Percentiles rank a stretch among this genome's conserved stretches.
These are phyloP conservation scores for Kandelia obovata DNA, from an alignment of 345 rosid genomes.

Conservation along the genomic window DNA sequence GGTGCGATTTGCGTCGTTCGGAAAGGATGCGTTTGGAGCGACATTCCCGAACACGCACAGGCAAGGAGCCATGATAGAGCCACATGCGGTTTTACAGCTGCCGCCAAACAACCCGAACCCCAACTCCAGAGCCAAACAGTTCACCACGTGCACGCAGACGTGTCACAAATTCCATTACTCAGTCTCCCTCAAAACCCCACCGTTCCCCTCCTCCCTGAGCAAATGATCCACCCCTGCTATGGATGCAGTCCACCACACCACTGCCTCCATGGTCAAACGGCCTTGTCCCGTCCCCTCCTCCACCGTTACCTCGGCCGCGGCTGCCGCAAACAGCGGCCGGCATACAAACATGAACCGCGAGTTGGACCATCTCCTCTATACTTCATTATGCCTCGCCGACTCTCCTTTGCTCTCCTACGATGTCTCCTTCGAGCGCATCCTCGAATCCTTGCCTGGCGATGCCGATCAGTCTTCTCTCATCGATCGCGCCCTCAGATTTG, in stretches of 20 bases:
- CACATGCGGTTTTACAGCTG: neutral
- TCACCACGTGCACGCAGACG: constrained; percentile 3
- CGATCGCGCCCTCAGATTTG: constrained; percentile 59
- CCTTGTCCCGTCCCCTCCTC: constrained; percentile 30
- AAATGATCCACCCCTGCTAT: constrained; percentile 23
- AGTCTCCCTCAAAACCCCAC: neutral
- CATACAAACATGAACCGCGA: constrained; percentile 19
- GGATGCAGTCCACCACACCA: constrained; percentile 44
- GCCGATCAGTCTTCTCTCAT: constrained; percentile 53
- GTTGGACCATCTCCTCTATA: constrained; percentile 44
- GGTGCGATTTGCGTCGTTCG: no score
- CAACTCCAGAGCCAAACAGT: neutral
- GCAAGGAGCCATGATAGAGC: no score
- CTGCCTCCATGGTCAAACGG: constrained; percentile 56
- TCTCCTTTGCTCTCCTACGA: constrained; percentile 47
- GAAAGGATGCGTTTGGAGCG: no score
- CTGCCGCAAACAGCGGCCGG: constrained; percentile 8
- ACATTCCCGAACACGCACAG: no score
- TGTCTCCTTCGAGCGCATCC: constrained; percentile 58
- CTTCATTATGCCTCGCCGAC: constrained; percentile 46
- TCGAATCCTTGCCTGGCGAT: constrained; percentile 49
- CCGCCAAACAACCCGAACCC: neutral
- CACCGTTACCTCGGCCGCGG: neutral
- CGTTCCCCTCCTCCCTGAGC: no score
- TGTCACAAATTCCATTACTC: constrained; percentile 22